Percentiles rank a stretch among this genome's conserved stretches.
Conservation (phyloP, 2,329 filamentous ascomycete genomes). For the Scorias spongiosa region DNA sequence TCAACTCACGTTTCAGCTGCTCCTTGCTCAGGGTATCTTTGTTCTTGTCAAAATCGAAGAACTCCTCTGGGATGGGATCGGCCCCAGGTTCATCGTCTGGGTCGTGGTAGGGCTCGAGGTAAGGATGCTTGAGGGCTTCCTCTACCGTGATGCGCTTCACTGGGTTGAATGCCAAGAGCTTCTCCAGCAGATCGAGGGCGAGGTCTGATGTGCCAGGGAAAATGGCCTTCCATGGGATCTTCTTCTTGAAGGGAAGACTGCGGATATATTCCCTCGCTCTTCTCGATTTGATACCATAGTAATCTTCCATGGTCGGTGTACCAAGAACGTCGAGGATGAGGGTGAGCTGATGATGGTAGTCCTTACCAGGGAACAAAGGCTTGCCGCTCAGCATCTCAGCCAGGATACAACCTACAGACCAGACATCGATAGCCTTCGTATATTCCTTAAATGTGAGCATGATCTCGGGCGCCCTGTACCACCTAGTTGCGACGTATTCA, state of each 20-base stretch:
- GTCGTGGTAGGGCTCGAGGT: conserved; percentile 96
- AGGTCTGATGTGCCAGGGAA: conserved; percentile 99
- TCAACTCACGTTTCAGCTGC: conserved; percentile 66
- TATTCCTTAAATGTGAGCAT: conserved; percentile 99
- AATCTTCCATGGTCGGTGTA: conserved; percentile 98
- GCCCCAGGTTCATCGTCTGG: conserved; percentile 96
- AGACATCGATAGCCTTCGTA: conserved; percentile 98
- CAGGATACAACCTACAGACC: conserved; percentile 95
- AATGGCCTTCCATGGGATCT: conserved; percentile 91
- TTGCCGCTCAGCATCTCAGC: conserved; percentile 99
- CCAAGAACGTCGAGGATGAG: conserved; percentile 94
- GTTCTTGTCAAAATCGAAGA: conserved; percentile 99
- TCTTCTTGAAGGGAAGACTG: conserved; percentile 97
- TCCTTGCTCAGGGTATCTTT: conserved; percentile 98
- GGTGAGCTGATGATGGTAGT: conserved; percentile 97
- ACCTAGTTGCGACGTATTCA: conserved; percentile 97
- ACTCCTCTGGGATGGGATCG: conserved; percentile 91
- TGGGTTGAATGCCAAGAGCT: conserved; percentile 92
- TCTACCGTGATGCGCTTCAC: conserved; percentile 98
- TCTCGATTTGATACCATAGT: conserved; percentile 98
- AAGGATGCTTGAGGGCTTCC: conserved; percentile 91
- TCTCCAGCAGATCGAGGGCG: conserved; percentile 85
- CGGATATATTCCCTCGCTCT: conserved; percentile 96
- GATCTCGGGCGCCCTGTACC: conserved; percentile 98
- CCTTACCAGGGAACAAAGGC: conserved; percentile 93